Evolutionary conservation across 257 asterid genomes (phyloP), one percentile per base, ranked within the genome.

Genomic region (Echites panduratus): DNA sequence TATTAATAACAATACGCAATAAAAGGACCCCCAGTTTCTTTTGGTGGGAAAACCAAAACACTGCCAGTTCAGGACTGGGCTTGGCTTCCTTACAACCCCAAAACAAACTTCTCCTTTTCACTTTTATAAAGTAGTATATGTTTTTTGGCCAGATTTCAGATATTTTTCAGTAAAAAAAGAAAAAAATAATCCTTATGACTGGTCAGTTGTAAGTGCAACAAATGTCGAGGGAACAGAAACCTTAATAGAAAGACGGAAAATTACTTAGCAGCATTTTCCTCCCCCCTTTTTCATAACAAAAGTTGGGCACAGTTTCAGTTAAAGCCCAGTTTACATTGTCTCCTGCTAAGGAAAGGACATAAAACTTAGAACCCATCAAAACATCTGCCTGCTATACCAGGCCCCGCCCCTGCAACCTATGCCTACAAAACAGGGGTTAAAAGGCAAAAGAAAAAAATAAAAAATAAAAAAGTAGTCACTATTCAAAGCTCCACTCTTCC

Each of bases 401-500:
- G 14, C 22, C 48, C 48, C 35, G 48, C 9, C 38, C 38, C 52
- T 68, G 68, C 71, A 53, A 56, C 63, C 68, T 24, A 54, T 14
- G 43, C n/a, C 48, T 44, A 26, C 26, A 44, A 69, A 70, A 59
- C 12, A 14, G 22, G 19, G 14, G 14, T 29, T 52, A 20, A 53
- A 53, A 17, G 24, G 10, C 10, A 50, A 50, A n/a, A 50, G 57
- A 49, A 5, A 49, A 14, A 41, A 41, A 49, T n/a, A 1, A 5
- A 14, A 71, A 26, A 48, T 41, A 5, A 47, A 2, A 32, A 81
- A 67, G 73, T 81, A 88, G 88, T n/a, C 85, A 86, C 87, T 84
- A 86, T 87, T 84, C 82, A 80, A 72, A 86, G 69, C 89, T 87
- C 92, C 92, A 87, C 81, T 84, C 77, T 70, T 68, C 72, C 77